Conservation (phyloP, 805 yeast species). For the Kazachstania kunashirensis region DNA sequence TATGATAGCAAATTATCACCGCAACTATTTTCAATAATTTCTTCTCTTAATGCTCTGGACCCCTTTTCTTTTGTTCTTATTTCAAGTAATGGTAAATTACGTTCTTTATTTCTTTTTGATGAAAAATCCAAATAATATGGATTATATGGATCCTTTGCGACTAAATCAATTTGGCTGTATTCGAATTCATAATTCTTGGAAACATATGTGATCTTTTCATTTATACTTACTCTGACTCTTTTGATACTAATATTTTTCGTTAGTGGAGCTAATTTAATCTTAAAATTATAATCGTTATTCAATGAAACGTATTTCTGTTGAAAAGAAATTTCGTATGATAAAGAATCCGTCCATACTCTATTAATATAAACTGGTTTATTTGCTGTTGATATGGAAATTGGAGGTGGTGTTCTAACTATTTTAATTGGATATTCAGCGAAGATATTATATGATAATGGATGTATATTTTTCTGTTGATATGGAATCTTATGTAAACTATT, state of each 20-base stretch:
- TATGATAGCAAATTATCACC: conserved; percentile 54
- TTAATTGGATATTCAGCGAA: conserved; percentile 28
- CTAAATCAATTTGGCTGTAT: conserved; percentile 41
- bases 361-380: conserved; percentile 73
- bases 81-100: conserved; percentile 53
- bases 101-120: conserved; percentile 35
- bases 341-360: conserved; percentile 63
- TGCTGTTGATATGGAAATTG: conserved; percentile 31
- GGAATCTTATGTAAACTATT: conserved; percentile 15
- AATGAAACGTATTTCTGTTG: conserved; percentile 62
- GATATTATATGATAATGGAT: conserved; percentile 6
- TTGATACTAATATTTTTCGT: conserved; percentile 54
- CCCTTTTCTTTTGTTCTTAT: conserved; percentile 48
- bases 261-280: conserved; percentile 58
- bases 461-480: background rate
- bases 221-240: conserved; percentile 53
- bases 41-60: conserved; percentile 49
- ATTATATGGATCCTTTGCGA: conserved; percentile 29
- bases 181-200: conserved; percentile 48
- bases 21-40: conserved; percentile 40
- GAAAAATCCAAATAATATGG: conserved; percentile 30
- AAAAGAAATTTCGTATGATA: conserved; percentile 61
- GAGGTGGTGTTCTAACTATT: conserved; percentile 36
- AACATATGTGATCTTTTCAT: conserved; percentile 58
- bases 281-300: conserved; percentile 50